These are phyloP conservation scores for Arabis hirsuta DNA, from an alignment of 345 rosid species.

Conservation along the genomic window DNA sequence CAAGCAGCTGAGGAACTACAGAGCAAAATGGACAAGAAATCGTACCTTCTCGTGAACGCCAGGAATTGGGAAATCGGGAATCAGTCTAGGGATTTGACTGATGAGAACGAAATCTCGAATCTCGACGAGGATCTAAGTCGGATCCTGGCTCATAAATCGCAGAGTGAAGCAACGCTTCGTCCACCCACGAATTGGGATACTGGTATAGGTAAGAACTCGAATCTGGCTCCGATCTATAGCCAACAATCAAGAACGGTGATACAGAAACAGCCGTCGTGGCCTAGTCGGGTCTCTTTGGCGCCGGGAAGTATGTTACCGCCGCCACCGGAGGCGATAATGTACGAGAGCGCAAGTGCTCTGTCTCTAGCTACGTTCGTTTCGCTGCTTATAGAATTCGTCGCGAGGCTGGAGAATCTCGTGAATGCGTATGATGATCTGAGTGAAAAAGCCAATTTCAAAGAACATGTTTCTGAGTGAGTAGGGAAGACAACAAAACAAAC, in stretches of 20 bases:
- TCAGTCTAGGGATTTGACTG: slow-evolving; percentile 26
- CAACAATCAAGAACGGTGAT: slow-evolving; percentile 15
- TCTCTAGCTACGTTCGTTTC: slow-evolving; percentile 88
- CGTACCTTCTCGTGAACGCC: slow-evolving; percentile 54
- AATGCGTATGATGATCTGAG: slow-evolving; percentile 68
- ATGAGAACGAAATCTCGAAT: slow-evolving; percentile 51
- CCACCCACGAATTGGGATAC: slow-evolving; percentile 38
- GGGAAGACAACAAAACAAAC: not conserved
- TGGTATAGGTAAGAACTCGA: not conserved
- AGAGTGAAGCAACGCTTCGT: slow-evolving; percentile 40
- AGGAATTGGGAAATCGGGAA: slow-evolving; percentile 52
- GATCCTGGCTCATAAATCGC: slow-evolving; percentile 58
- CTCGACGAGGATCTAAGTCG: slow-evolving; percentile 46
- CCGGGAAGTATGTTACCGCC: slow-evolving; percentile 32
- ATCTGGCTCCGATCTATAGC: not conserved
- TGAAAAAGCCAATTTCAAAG: slow-evolving; percentile 66
- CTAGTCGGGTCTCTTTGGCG: slow-evolving; percentile 40
- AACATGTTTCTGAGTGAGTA: slow-evolving; percentile 35
- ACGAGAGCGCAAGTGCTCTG: slow-evolving; percentile 75
- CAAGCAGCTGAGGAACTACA: slow-evolving; percentile 84
- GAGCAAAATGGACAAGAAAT: slow-evolving; percentile 63
- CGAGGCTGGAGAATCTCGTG: slow-evolving; percentile 73
- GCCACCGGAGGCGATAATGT: slow-evolving; percentile 52
- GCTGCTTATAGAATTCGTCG: slow-evolving; percentile 77
- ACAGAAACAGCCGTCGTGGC: slow-evolving; percentile 63